These are phyloP conservation scores for Candida saitoana DNA, from an alignment of 805 yeast genomes.

Conservation along the genomic window DNA sequence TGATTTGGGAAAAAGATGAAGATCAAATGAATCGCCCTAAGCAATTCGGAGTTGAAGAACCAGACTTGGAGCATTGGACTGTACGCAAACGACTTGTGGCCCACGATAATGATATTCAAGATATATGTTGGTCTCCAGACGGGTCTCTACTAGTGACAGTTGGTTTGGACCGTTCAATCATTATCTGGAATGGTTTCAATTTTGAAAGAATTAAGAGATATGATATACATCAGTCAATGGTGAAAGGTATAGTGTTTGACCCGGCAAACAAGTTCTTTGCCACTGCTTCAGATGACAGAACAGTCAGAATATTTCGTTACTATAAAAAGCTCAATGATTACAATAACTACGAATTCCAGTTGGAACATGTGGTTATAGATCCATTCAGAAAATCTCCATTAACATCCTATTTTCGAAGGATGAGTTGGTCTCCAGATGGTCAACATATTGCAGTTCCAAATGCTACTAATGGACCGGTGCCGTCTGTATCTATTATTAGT, in stretches of 20 bases:
- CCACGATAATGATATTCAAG: conserved; percentile 97
- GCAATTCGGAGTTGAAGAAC: conserved; percentile 63
- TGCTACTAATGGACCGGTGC: conserved; percentile 79
- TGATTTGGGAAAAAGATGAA: conserved; percentile 92
- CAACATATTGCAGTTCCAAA: conserved; percentile 83
- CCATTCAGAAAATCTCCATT: conserved; percentile 89
- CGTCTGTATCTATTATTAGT: conserved; percentile 67
- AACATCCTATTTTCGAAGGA: conserved; percentile 81
- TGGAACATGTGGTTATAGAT: conserved; percentile 76
- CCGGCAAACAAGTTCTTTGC: conserved; percentile 98
- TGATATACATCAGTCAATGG: conserved; percentile 92
- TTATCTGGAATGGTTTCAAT: conserved; percentile 90
- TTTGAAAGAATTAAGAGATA: conserved; percentile 85
- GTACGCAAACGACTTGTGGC: conserved; percentile 90
- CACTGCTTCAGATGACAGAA: conserved; percentile 93
- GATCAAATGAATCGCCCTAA: conserved; percentile 47
- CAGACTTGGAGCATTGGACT: conserved; percentile 87
- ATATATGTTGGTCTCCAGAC: conserved; percentile 97
- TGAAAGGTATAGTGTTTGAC: conserved; percentile 94
- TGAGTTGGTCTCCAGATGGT: conserved; percentile 92
- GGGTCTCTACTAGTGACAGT: conserved; percentile 86
- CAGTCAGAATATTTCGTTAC: conserved; percentile 82
- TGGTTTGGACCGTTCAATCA: conserved; percentile 88
- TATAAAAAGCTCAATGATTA: conserved; percentile 54
- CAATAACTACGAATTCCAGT: conserved; percentile 72